Conservation (phyloP, 106 monocot species). For the Acanthochlamys bracteata region DNA sequence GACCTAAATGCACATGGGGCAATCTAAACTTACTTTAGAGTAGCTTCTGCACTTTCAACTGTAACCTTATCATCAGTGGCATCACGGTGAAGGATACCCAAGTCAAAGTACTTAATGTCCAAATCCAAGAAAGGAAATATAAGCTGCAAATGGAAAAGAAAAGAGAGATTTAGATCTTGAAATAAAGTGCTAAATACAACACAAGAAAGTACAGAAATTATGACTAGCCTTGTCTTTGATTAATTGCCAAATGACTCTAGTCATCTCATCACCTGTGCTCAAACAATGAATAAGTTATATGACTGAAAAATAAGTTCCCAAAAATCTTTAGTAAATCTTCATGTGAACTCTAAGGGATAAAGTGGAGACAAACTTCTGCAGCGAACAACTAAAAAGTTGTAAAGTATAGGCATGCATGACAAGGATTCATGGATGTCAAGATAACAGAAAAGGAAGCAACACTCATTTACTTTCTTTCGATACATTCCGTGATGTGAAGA, state of each 20-base stretch:
- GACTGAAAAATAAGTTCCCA: neutral
- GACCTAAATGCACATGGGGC: neutral
- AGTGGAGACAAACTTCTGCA: no score
- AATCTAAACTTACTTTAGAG: constrained; percentile 61
- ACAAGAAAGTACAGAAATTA: neutral
- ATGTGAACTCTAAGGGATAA: no score
- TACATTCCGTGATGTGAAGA: no score
- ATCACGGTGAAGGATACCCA: constrained; percentile 76
- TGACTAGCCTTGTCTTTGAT: constrained; percentile 81
- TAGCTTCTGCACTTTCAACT: constrained; percentile 88
- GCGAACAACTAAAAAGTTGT: no score
- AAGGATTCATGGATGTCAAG: no score
- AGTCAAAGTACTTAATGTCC: constrained; percentile 93
- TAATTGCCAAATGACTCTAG: constrained; percentile 83
- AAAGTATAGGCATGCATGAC: no score
- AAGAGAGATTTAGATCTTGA: neutral
- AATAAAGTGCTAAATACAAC: neutral
- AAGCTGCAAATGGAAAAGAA: constrained; percentile 46
- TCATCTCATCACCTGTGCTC: constrained; percentile 87
- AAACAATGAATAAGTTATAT: neutral
- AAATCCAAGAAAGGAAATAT: constrained; percentile 90
- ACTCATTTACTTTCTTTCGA: no score
- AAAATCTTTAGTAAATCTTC: no score
- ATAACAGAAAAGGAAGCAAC: no score
- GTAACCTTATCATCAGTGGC: constrained; percentile 93